phyloP scores from a whole-genome alignment of 2,329 filamentous ascomycete genomes.

The Colletotrichum orchidophilum region DNA sequence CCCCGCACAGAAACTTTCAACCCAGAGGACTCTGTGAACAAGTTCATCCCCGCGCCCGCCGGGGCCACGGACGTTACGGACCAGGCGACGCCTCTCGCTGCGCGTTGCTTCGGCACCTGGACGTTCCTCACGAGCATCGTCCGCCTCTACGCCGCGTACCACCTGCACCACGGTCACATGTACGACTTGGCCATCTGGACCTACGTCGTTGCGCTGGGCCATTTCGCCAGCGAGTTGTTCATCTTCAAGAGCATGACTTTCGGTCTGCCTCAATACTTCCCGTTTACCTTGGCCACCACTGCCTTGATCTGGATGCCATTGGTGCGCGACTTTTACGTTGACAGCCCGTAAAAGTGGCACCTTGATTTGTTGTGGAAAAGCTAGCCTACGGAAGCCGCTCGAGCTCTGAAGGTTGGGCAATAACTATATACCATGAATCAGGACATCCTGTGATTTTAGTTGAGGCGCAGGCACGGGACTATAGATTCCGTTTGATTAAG shows the following conservation, averaged over 20 bases:
- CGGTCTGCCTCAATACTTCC: slow-evolving; percentile 64
- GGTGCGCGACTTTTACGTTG: slow-evolving; percentile 77
- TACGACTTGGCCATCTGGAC: slow-evolving; percentile 87
- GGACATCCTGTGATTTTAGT: not conserved
- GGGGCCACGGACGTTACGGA: slow-evolving; percentile 59
- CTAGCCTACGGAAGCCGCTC: not conserved
- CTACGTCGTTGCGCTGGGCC: slow-evolving; percentile 79
- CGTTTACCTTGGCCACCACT: slow-evolving; percentile 60
- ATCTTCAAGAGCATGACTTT: slow-evolving; percentile 80
- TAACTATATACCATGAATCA: not conserved
- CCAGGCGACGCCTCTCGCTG: slow-evolving; percentile 78
- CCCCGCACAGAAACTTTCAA: slow-evolving; percentile 53
- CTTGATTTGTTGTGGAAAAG: not conserved
- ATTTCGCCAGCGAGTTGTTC: slow-evolving; percentile 84
- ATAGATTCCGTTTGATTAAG: not conserved
- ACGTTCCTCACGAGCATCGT: slow-evolving; percentile 82
- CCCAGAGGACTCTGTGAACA: slow-evolving; percentile 62
- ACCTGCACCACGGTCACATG: slow-evolving; percentile 75
- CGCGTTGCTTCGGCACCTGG: slow-evolving; percentile 88
- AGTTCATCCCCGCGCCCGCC: slow-evolving; percentile 56
- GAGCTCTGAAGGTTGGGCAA: not conserved
- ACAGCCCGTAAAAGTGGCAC: slow-evolving; percentile 36
- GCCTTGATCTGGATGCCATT: slow-evolving; percentile 69
- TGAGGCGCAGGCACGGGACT: not conserved
- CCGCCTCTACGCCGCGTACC: slow-evolving; percentile 84